phyloP scores from a whole-genome alignment of 1,284 basidiomycete species.

The Volvariella surrecta region DNA sequence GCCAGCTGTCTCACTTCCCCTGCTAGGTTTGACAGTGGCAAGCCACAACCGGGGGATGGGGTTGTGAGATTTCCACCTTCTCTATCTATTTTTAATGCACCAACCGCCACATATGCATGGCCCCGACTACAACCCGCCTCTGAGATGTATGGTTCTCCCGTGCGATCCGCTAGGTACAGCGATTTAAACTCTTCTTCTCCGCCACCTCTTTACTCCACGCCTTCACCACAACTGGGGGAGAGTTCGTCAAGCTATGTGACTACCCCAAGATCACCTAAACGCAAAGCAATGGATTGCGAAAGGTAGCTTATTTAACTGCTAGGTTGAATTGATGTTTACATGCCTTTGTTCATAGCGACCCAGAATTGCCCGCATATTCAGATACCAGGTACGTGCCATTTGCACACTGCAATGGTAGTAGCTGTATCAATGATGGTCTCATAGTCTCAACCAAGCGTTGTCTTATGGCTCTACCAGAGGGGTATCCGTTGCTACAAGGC shows the following conservation, averaged over 20 bases:
- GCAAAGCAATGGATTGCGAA: not conserved
- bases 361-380: constrained; percentile 1
- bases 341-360: not conserved
- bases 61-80: constrained; percentile 5
- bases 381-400: constrained; percentile 2
- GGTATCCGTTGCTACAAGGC: no score
- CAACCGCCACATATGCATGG: constrained; percentile 29
- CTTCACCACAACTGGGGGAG: not conserved
- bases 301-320: not conserved
- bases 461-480: no score
- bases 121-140: constrained; percentile 24
- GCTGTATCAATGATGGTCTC: no score
- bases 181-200: not conserved
- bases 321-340: no score
- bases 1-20: no score
- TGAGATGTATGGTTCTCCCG: constrained; percentile 14
- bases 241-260: constrained; percentile 6
- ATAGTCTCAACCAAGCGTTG: no score
- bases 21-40: no score
- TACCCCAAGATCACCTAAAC: constrained; percentile 8
- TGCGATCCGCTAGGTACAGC: constrained; percentile 12
- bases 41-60: no score
- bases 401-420: no score
- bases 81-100: constrained; percentile 22
- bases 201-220: not conserved